Conservation (phyloP, 129 eudicot species). For the Cynara cardunculus region DNA sequence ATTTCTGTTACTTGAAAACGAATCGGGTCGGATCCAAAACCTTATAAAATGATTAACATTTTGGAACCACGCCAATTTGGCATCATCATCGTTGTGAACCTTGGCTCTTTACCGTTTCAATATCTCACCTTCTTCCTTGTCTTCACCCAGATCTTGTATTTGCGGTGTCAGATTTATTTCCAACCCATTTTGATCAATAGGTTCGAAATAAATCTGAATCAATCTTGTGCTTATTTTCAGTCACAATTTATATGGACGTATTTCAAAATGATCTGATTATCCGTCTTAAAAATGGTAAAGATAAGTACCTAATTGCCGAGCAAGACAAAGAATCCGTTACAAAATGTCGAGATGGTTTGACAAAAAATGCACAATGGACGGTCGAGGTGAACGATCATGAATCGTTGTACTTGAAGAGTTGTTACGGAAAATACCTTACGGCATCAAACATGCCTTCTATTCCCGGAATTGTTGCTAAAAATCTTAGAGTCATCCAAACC, state of each 20-base stretch:
- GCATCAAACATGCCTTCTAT: constrained; percentile 51
- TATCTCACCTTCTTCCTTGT: constrained; percentile 22
- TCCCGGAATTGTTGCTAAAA: constrained; percentile 35
- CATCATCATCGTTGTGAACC: constrained; percentile 15
- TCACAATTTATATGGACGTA: constrained; percentile 31
- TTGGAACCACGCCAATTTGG: background rate
- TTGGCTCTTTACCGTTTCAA: constrained; percentile 10
- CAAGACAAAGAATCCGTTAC: constrained; percentile 37
- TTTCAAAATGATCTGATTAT: constrained; percentile 24
- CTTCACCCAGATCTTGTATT: constrained; percentile 12
- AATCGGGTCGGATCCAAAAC: background rate
- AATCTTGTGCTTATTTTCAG: background rate
- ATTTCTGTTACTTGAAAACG: background rate
- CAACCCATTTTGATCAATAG: background rate
- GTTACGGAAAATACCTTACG: constrained; percentile 49
- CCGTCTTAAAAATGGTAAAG: constrained; percentile 28
- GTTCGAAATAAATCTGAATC: constrained; percentile 27
- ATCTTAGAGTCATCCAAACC: constrained; percentile 32
- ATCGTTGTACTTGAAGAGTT: constrained; percentile 34
- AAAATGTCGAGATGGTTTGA: constrained; percentile 32
- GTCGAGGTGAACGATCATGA: constrained; percentile 35
- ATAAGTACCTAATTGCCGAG: constrained; percentile 40
- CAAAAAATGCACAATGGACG: constrained; percentile 47
- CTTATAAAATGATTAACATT: background rate
- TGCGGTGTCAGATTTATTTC: constrained; percentile 15